Conservation (phyloP, 176 grass and related monocot species). For the Avena sativa region DNA sequence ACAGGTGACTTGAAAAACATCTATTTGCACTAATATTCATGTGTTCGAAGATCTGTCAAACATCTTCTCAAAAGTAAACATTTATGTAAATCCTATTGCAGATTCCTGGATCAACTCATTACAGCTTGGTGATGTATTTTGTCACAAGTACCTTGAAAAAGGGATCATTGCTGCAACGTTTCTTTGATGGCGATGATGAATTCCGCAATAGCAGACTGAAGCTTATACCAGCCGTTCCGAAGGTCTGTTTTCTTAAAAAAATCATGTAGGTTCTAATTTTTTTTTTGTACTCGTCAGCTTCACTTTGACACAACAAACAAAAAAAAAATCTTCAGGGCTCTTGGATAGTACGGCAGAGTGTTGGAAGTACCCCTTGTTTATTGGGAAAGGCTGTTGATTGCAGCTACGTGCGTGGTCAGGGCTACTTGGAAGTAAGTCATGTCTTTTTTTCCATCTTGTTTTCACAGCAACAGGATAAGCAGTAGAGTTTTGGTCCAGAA, state of each 20-base stretch:
- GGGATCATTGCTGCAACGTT: constrained; percentile 87
- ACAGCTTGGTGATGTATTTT: constrained; percentile 92
- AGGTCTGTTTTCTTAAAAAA: constrained; percentile 49
- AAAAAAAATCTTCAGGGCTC: constrained; percentile 62
- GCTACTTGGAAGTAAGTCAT: constrained; percentile 88
- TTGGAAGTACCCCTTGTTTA: constrained; percentile 84
- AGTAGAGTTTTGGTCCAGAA: constrained; percentile 30
- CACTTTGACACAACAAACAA: background rate
- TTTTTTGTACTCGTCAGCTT: background rate
- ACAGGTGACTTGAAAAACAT: constrained; percentile 55
- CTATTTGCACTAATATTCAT: background rate
- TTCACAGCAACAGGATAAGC: background rate
- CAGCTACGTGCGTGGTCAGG: constrained; percentile 65
- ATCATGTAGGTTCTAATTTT: background rate
- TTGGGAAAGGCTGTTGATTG: constrained; percentile 94
- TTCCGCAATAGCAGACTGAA: constrained; percentile 94
- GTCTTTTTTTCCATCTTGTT: background rate
- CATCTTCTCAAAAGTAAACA: background rate
- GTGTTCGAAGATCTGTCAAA: background rate
- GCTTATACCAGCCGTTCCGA: constrained; percentile 87
- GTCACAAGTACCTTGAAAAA: constrained; percentile 63
- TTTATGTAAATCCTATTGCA: constrained; percentile 39
- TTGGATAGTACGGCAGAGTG: constrained; percentile 98
- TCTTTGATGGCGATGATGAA: constrained; percentile 90
- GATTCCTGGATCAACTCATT: constrained; percentile 92